Conservation (phyloP, 2,329 filamentous ascomycete species). For the Nakataea oryzae region DNA sequence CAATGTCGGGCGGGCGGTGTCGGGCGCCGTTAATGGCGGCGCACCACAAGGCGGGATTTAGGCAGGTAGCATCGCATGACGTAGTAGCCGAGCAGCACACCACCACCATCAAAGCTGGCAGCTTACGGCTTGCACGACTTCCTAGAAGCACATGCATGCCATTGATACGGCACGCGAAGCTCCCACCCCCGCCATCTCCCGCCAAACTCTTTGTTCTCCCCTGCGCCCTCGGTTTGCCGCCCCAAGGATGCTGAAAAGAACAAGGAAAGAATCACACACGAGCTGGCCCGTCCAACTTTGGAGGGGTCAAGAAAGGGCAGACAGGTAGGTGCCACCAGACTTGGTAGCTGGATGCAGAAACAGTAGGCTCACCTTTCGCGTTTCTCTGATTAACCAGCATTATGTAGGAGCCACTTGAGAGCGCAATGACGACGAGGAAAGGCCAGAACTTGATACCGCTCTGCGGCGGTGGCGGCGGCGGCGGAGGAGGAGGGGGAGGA, state of each 20-base stretch:
- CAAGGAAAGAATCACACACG: not conserved
- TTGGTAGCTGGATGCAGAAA: not conserved
- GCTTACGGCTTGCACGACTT: not conserved
- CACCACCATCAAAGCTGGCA: not conserved
- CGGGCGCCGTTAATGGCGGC: not conserved
- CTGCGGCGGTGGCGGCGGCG: slow-evolving; percentile 5
- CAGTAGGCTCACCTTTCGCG: slow-evolving; percentile 23
- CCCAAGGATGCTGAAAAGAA: not conserved
- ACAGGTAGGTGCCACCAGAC: not conserved
- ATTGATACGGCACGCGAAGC: too few relatives aligned
- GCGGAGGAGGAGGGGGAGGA: slow-evolving; percentile 9
- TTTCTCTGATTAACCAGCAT: slow-evolving; percentile 37
- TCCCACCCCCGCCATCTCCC: too few relatives aligned
- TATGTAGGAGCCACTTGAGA: slow-evolving; percentile 38
- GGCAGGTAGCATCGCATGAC: not conserved
- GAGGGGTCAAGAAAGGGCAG: not conserved
- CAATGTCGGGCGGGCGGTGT: not conserved
- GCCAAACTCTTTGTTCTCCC: not conserved
- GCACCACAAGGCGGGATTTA: not conserved
- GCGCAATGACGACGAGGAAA: slow-evolving; percentile 37
- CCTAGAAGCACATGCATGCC: too few relatives aligned
- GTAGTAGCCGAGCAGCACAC: not conserved
- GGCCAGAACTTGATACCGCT: slow-evolving; percentile 45
- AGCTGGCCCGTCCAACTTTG: not conserved
- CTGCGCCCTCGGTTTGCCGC: not conserved